phyloP scores from a whole-genome alignment of 2,329 filamentous ascomycete species.

The Colletotrichum spaethianum region DNA sequence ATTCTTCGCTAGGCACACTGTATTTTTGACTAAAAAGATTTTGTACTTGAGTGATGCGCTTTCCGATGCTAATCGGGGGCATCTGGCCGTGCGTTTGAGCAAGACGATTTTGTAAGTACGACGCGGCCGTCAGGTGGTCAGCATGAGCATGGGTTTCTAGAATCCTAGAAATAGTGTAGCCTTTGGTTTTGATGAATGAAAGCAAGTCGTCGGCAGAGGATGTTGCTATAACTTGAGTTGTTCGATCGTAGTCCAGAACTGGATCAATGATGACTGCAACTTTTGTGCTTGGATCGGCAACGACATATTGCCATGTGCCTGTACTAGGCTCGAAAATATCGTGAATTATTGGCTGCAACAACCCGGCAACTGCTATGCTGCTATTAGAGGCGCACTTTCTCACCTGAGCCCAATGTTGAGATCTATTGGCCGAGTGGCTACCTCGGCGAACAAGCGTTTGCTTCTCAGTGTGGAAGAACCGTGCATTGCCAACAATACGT shows the following conservation, averaged over 20 bases:
- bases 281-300: slow-evolving; percentile 65
- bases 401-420: neutral
- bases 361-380: neutral
- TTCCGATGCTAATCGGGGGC: slow-evolving; percentile 68
- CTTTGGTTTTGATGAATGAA: slow-evolving; percentile 55
- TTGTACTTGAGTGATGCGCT: slow-evolving; percentile 67
- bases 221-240: slow-evolving; percentile 60
- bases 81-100: slow-evolving; percentile 49
- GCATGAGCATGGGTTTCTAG: slow-evolving; percentile 76
- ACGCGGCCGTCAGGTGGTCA: slow-evolving; percentile 72
- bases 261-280: slow-evolving; percentile 72
- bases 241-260: slow-evolving; percentile 70
- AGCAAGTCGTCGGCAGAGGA: slow-evolving; percentile 67
- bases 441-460: neutral
- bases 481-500: neutral
- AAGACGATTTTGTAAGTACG: slow-evolving; percentile 67
- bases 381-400: neutral
- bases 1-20: slow-evolving; percentile 58
- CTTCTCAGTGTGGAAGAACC: neutral
- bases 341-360: slow-evolving; percentile 53
- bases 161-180: slow-evolving; percentile 65
- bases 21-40: slow-evolving; percentile 64
- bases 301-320: slow-evolving; percentile 72
- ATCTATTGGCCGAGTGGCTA: neutral
- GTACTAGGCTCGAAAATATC: slow-evolving; percentile 56